Percentiles rank a stretch among this genome's conserved stretches.
Evolutionary conservation across 768 basidiomycete species (phyloP).

Genomic region (Chalciporus chontae): DNA sequence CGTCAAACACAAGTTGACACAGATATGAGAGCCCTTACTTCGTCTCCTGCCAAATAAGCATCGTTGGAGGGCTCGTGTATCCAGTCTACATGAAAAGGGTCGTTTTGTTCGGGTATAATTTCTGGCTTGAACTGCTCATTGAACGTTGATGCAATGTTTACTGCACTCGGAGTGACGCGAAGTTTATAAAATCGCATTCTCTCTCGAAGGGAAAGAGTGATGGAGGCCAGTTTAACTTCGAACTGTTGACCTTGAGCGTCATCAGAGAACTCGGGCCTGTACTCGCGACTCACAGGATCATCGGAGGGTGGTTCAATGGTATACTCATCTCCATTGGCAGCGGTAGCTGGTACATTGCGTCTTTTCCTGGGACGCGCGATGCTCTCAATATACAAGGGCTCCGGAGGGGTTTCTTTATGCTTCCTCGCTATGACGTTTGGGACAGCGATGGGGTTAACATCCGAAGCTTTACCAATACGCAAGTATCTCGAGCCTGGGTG

Average conservation of each 20-base stretch:
- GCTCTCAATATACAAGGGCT: slow-evolving; percentile 42
- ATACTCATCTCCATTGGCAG: slow-evolving; percentile 47
- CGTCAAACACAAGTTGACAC: slow-evolving; percentile 2
- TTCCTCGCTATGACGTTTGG: slow-evolving; percentile 74
- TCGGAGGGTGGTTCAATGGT: slow-evolving; percentile 45
- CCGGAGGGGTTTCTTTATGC: slow-evolving; percentile 42
- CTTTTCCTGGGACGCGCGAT: slow-evolving; percentile 54
- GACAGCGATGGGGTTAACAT: slow-evolving; percentile 65
- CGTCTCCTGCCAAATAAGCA: slow-evolving; percentile 61
- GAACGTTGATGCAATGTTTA: slow-evolving; percentile 67
- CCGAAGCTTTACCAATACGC: slow-evolving; percentile 73
- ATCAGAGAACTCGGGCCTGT: not conserved
- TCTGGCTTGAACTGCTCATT: slow-evolving; percentile 85
- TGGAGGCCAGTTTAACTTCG: slow-evolving; percentile 69
- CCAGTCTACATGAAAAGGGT: slow-evolving; percentile 84
- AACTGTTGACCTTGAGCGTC: slow-evolving; percentile 44
- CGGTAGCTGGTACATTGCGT: slow-evolving; percentile 18
- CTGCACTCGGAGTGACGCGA: slow-evolving; percentile 67
- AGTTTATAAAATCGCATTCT: slow-evolving; percentile 86
- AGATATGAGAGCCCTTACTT: slow-evolving; percentile 38
- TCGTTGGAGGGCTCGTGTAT: slow-evolving; percentile 49
- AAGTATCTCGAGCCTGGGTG: slow-evolving; percentile 75
- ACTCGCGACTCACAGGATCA: slow-evolving; percentile 51
- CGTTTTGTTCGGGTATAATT: slow-evolving; percentile 80
- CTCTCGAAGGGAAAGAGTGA: slow-evolving; percentile 70